phyloP scores from a whole-genome alignment of 73 alveolate genomes.

The Uronychia binucleata region DNA sequence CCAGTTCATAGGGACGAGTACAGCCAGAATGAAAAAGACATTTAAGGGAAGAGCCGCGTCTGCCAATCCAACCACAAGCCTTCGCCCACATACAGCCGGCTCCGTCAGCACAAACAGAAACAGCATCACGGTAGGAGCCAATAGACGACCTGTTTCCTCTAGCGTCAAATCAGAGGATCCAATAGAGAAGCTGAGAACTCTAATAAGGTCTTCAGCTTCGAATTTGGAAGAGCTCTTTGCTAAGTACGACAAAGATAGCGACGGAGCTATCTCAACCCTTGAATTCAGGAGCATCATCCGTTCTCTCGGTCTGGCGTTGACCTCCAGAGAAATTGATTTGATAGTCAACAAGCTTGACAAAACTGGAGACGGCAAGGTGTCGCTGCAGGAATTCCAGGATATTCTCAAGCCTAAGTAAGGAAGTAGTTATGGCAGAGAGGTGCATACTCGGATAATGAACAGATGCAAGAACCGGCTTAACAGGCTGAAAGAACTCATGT shows the following conservation, averaged over 20 bases:
- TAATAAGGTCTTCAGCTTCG: constrained; percentile 52
- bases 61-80: not conserved
- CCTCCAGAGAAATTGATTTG: constrained; percentile 79
- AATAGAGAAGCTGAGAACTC: constrained; percentile 61
- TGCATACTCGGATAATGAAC: constrained; percentile 58
- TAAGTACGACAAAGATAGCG: constrained; percentile 72
- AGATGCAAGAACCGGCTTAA: constrained; percentile 72
- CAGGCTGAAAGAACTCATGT: constrained; percentile 77
- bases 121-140: constrained; percentile 16
- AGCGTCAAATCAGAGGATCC: constrained; percentile 49
- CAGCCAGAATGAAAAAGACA: not conserved
- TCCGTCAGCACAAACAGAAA: constrained; percentile 27
- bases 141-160: constrained; percentile 7
- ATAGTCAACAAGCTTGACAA: constrained; percentile 69
- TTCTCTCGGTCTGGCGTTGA: constrained; percentile 72
- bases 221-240: constrained; percentile 58
- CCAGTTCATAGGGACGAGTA: constrained; percentile 5
- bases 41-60: not conserved
- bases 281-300: constrained; percentile 90
- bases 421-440: constrained; percentile 28
- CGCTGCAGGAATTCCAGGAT: constrained; percentile 72
- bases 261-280: constrained; percentile 68
- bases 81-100: constrained; percentile 28
- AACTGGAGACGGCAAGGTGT: constrained; percentile 71
- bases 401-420: constrained; percentile 51